These are phyloP conservation scores for Auricularia auricula-judae DNA, from an alignment of 768 basidiomycete genomes.

Conservation along the genomic window DNA sequence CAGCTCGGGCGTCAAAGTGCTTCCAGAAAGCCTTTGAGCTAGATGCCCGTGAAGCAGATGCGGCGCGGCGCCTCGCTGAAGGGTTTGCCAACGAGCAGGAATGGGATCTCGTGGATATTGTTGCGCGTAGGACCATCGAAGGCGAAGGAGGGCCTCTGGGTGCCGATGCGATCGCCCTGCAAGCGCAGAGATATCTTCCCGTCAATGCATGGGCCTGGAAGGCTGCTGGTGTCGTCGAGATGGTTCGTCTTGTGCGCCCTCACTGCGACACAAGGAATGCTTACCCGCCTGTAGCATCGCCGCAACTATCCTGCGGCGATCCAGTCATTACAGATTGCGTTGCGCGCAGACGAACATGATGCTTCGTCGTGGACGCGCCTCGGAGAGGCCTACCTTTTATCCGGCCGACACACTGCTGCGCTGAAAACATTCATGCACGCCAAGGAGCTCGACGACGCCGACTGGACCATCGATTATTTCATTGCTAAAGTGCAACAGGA, in stretches of 20 bases:
- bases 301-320: conserved; percentile 65
- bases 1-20: conserved; percentile 80
- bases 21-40: conserved; percentile 98
- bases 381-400: conserved; percentile 82
- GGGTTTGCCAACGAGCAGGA: conserved; percentile 88
- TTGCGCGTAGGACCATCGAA: conserved; percentile 87
- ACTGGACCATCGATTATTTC: conserved; percentile 79
- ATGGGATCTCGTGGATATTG: conserved; percentile 91
- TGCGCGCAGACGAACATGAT: conserved; percentile 70
- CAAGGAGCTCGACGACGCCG: conserved; percentile 55
- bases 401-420: conserved; percentile 81
- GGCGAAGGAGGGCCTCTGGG: conserved; percentile 69
- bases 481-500: conserved; percentile 77
- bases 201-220: conserved; percentile 98
- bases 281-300: conserved; percentile 35
- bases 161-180: conserved; percentile 25
- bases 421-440: conserved; percentile 77
- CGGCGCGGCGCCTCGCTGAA: conserved; percentile 73
- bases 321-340: conserved; percentile 74
- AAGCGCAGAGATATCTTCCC: conserved; percentile 40
- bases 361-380: conserved; percentile 79
- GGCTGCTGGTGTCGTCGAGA: conserved; percentile 81
- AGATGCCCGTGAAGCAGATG: conserved; percentile 77
- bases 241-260: conserved; percentile 42
- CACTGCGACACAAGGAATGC: too few species aligned